These are phyloP conservation scores for Naganishia friedmannii DNA, from an alignment of 768 basidiomycete genomes.

Conservation along the genomic window DNA sequence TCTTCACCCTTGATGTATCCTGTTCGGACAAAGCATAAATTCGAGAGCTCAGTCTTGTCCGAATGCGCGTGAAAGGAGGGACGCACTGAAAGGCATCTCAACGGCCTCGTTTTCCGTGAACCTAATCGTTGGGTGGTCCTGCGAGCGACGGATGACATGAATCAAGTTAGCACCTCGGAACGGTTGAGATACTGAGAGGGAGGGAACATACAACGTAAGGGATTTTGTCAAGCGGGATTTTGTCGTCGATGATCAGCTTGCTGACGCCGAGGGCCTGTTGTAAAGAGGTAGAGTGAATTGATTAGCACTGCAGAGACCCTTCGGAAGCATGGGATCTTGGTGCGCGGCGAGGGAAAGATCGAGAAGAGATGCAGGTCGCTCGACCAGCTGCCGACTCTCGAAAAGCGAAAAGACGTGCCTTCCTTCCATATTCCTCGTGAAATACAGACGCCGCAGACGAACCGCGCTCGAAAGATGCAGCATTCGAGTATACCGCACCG, in stretches of 20 bases:
- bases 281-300: background rate
- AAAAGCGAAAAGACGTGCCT: too few species aligned
- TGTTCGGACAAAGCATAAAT: background rate
- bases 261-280: constrained; percentile 66
- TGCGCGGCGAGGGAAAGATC: too few species aligned
- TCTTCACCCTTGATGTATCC: constrained; percentile 33
- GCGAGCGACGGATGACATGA: background rate
- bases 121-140: constrained; percentile 85
- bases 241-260: constrained; percentile 73
- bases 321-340: too few species aligned
- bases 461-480: too few species aligned
- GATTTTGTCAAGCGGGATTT: constrained; percentile 67
- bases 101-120: constrained; percentile 87
- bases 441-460: too few species aligned
- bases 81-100: constrained; percentile 95
- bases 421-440: too few species aligned
- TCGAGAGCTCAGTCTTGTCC: too few species aligned
- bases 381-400: too few species aligned
- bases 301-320: background rate
- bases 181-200: background rate
- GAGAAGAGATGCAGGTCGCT: too few species aligned
- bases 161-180: too few species aligned
- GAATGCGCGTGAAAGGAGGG: too few species aligned
- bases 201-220: constrained; percentile 41
- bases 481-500: too few species aligned